phyloP scores from a whole-genome alignment of 495 filamentous ascomycete species.

The Podospora pseudoanserina region DNA sequence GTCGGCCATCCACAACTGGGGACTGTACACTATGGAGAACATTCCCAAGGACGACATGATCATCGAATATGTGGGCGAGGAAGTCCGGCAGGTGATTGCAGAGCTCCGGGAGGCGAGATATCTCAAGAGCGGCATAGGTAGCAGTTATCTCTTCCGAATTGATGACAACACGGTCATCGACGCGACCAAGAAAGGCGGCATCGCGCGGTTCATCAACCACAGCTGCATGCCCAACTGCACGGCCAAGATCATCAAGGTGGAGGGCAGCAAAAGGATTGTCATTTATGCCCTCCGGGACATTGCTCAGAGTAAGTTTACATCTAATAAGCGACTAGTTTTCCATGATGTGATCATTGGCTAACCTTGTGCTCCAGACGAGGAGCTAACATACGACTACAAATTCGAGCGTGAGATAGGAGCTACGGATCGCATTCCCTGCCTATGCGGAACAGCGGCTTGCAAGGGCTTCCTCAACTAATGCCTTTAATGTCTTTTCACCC shows the following conservation, averaged over 20 bases:
- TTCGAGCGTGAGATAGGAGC: conserved; percentile 96
- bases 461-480: conserved; percentile 96
- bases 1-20: conserved; percentile 99
- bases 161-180: conserved; percentile 97
- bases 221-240: conserved; percentile 98
- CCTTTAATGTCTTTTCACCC: conserved; percentile 15
- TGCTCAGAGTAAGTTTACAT: conserved; percentile 69
- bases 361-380: conserved; percentile 70
- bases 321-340: background rate
- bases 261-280: conserved; percentile 98
- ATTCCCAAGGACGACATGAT: conserved; percentile 99
- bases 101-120: conserved; percentile 90
- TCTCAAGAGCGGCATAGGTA: conserved; percentile 92
- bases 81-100: conserved; percentile 91
- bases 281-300: conserved; percentile 98
- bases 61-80: conserved; percentile 98
- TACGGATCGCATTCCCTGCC: conserved; percentile 91
- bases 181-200: conserved; percentile 95
- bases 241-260: conserved; percentile 98
- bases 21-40: conserved; percentile 94
- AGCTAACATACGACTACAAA: conserved; percentile 99
- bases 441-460: conserved; percentile 91
- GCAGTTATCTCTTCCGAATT: conserved; percentile 96
- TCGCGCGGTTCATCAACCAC: conserved; percentile 98
- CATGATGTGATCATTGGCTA: conserved; percentile 33